A percentile compares a stretch with the other conserved stretches of the same genome.
These are phyloP conservation scores for Marchantia polymorpha DNA, from an alignment of 225 moss, liverwort and hornwort genomes.

Conservation along the genomic window DNA sequence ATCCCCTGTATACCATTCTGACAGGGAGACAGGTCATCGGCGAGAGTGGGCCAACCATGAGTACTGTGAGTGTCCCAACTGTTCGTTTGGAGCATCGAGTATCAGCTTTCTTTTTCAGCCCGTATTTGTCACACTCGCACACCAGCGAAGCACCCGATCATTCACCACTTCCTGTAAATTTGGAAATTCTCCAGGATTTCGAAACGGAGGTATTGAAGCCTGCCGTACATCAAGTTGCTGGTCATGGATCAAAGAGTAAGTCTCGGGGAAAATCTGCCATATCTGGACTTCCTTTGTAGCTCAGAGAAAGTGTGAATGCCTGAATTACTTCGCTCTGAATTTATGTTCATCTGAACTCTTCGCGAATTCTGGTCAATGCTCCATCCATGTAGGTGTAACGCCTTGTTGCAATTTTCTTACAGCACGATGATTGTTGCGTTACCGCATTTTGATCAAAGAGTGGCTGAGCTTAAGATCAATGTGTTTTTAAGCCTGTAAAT, in stretches of 20 bases:
- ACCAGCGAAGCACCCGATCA: too few species aligned
- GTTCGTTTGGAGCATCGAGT: too few species aligned
- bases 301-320: background rate
- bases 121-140: too few species aligned
- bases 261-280: background rate
- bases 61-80: too few species aligned
- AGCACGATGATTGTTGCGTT: background rate
- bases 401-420: background rate
- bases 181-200: too few species aligned
- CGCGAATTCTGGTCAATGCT: background rate
- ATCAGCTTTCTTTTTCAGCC: too few species aligned
- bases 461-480: background rate
- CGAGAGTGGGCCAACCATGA: too few species aligned
- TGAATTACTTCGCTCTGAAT: background rate
- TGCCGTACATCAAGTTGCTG: conserved; percentile 89
- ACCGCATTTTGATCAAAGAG: background rate
- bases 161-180: too few species aligned
- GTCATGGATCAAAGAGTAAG: conserved; percentile 77
- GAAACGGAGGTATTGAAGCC: conserved; percentile 53
- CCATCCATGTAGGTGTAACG: background rate
- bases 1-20: too few species aligned
- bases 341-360: too few species aligned
- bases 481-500: background rate
- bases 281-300: background rate
- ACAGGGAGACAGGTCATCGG: too few species aligned